Evolutionary conservation across 441 rosid genomes (phyloP).

Genomic region (Biscutella laevigata): DNA sequence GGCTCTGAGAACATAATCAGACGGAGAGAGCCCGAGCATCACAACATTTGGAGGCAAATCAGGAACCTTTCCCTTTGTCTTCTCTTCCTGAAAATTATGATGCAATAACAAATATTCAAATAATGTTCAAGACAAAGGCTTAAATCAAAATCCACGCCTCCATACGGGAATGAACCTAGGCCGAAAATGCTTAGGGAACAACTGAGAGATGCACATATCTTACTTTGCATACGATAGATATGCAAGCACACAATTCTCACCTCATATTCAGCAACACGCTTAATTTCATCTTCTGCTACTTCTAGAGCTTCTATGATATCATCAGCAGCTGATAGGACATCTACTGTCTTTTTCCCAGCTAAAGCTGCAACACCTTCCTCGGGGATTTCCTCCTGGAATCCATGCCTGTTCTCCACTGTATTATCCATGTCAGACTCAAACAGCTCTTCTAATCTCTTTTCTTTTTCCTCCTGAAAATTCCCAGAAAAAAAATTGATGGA

Average conservation of each 20-base stretch:
- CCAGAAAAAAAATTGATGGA: not conserved
- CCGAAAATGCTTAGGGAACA: not conserved
- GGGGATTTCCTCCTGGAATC: constrained; percentile 59
- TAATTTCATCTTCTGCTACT: constrained; percentile 58
- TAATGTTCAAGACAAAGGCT: too few relatives aligned
- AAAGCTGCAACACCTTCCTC: constrained; percentile 89
- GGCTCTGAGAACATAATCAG: constrained; percentile 65
- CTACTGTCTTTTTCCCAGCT: constrained; percentile 80
- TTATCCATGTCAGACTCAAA: constrained; percentile 81
- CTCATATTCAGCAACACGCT: constrained; percentile 59
- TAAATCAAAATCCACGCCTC: too few relatives aligned
- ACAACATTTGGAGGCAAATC: constrained; percentile 55
- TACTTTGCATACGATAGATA: not conserved
- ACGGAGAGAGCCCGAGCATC: constrained; percentile 70
- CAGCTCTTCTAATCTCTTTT: constrained; percentile 84
- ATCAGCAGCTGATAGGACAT: constrained; percentile 73
- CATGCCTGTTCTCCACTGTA: constrained; percentile 53
- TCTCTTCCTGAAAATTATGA: constrained; percentile 58
- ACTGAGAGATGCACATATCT: too few relatives aligned
- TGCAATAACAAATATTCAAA: too few relatives aligned
- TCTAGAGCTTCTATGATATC: constrained; percentile 70
- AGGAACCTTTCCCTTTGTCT: constrained; percentile 39
- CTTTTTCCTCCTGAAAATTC: constrained; percentile 86
- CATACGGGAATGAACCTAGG: too few relatives aligned
- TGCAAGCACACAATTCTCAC: constrained; percentile 25